Evolutionary conservation across 768 basidiomycete species (phyloP).

Genomic region (Xanthoconium stramineum): DNA sequence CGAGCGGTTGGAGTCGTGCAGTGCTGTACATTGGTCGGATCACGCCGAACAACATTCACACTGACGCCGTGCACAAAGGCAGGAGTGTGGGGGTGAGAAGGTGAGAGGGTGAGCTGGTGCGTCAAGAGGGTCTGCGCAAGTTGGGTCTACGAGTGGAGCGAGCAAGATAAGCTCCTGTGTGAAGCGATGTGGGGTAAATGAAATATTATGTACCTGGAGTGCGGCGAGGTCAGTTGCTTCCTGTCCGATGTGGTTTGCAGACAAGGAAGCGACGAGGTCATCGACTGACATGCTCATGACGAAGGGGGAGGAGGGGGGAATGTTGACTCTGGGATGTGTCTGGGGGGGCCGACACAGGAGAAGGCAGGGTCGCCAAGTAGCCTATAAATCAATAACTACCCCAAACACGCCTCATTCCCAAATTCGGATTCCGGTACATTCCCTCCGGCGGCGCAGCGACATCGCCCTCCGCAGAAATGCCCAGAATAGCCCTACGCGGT

Average conservation of each 20-base stretch:
- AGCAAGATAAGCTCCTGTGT: slow-evolving; percentile 17
- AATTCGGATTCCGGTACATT: slow-evolving; percentile 12
- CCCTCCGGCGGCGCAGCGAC: too few species aligned
- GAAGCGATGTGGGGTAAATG: slow-evolving; percentile 17
- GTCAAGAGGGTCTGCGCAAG: slow-evolving; percentile 42
- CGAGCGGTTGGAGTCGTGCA: slow-evolving; percentile 40
- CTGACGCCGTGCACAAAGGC: slow-evolving; percentile 21
- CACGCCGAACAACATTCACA: slow-evolving; percentile 25
- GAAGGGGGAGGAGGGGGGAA: slow-evolving; percentile 1
- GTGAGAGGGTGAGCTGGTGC: slow-evolving; percentile 29
- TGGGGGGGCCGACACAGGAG: slow-evolving; percentile 9
- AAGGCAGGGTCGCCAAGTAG: slow-evolving; percentile 7
- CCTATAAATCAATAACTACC: slow-evolving; percentile 7
- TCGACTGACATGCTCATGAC: slow-evolving; percentile 47
- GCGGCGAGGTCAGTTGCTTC: slow-evolving; percentile 49
- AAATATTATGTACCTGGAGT: slow-evolving; percentile 37
- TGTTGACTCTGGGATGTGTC: neutral
- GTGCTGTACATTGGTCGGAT: slow-evolving; percentile 36
- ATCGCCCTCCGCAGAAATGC: neutral
- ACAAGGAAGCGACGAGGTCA: slow-evolving; percentile 49
- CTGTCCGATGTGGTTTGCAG: slow-evolving; percentile 48
- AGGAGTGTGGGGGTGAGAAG: slow-evolving; percentile 13
- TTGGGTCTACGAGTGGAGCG: slow-evolving; percentile 35
- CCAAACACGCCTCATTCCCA: slow-evolving; percentile 23
- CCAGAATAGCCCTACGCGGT: too few species aligned